phyloP scores from a whole-genome alignment of 345 rosid genomes.

The Citrus unshiu region DNA sequence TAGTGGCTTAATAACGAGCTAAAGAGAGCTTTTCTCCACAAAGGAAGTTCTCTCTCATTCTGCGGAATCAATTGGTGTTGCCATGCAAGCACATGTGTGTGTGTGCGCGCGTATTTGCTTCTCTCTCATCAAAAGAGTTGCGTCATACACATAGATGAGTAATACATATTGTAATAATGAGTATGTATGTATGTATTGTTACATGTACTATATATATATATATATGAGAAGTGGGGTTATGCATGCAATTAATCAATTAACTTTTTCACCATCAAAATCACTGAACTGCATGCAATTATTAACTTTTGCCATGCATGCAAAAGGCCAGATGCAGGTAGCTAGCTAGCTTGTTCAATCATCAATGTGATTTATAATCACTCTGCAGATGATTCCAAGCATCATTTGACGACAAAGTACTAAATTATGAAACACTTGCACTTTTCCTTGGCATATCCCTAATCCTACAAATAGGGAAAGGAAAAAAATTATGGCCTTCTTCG shows the following conservation, averaged over 20 bases:
- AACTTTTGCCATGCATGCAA: slow-evolving; percentile 12
- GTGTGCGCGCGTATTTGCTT: no score
- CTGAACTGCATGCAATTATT: slow-evolving; percentile 6
- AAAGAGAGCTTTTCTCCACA: no score
- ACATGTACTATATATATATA: not conserved
- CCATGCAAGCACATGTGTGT: no score
- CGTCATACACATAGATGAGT: not conserved
- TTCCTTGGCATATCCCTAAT: not conserved
- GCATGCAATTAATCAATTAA: not conserved
- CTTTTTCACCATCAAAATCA: not conserved
- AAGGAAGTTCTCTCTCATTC: no score
- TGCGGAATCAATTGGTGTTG: no score
- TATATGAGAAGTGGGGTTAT: not conserved
- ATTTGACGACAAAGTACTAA: slow-evolving; percentile 5
- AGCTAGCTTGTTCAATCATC: not conserved
- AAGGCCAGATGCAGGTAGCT: not conserved
- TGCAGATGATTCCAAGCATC: slow-evolving; percentile 7
- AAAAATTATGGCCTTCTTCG: no score
- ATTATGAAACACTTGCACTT: not conserved
- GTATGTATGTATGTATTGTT: not conserved
- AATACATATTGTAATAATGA: not conserved
- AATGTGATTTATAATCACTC: slow-evolving; percentile 2
- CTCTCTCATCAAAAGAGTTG: not conserved
- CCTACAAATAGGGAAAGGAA: no score
- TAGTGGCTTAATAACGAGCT: no score